Conservation (phyloP, 495 filamentous ascomycete genomes). For the Cryomyces minteri region DNA sequence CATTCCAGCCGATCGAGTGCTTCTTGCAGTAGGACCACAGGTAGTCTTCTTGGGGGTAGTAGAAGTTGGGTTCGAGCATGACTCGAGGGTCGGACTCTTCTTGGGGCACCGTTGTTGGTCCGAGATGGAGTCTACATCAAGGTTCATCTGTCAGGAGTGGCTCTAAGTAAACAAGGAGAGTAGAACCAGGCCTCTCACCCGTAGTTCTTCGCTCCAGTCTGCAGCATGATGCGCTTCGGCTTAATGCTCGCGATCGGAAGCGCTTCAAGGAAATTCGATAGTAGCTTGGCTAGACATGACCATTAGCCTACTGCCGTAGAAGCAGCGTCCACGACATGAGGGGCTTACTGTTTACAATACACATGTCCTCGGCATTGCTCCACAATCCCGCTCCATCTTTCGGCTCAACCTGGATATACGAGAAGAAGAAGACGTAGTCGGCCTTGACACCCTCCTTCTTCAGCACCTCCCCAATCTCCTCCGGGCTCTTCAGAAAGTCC, state of each 20-base stretch:
- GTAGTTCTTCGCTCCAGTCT: conserved; percentile 34
- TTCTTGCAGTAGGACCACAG: conserved; percentile 19
- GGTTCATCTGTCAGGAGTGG: neutral
- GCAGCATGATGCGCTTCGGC: conserved; percentile 30
- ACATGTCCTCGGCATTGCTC: conserved; percentile 27
- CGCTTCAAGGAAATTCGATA: conserved; percentile 29
- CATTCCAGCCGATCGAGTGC: conserved; percentile 18
- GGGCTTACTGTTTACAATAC: conserved; percentile 20
- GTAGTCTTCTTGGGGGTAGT: conserved; percentile 32
- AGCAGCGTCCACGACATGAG: conserved; percentile 1
- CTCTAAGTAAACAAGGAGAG: neutral
- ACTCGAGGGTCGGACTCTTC: conserved; percentile 28
- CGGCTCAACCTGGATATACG: conserved; percentile 30
- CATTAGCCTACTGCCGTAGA: conserved; percentile 1
- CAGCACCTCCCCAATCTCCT: conserved; percentile 22
- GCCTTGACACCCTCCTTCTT: conserved; percentile 18
- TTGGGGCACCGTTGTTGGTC: conserved; percentile 24
- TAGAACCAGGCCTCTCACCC: conserved; percentile 2
- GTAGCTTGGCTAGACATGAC: conserved; percentile 6
- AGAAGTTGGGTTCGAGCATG: conserved; percentile 29
- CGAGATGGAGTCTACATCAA: conserved; percentile 23
- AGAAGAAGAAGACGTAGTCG: conserved; percentile 37
- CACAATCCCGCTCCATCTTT: conserved; percentile 23
- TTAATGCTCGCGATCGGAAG: conserved; percentile 22
- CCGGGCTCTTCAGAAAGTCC: conserved; percentile 26